phyloP scores from a whole-genome alignment of 495 filamentous ascomycete species.

The Aspergillus bridgeri region DNA sequence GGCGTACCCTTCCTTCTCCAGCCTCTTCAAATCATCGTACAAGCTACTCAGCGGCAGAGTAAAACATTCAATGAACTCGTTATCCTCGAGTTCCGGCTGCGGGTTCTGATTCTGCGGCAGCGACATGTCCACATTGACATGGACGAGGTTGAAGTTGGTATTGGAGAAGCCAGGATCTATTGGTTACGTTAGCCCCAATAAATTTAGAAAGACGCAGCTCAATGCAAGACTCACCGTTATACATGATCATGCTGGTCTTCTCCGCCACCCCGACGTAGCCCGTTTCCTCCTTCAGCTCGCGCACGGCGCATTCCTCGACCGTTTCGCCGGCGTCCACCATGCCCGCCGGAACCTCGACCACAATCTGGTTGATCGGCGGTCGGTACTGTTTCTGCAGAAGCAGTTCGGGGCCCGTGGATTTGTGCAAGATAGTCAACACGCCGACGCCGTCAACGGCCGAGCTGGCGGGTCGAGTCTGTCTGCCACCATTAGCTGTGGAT shows the following conservation, averaged over 20 bases:
- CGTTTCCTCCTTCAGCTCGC: slow-evolving; percentile 91
- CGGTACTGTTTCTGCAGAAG: slow-evolving; percentile 86
- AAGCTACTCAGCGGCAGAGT: slow-evolving; percentile 62
- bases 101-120: slow-evolving; percentile 66
- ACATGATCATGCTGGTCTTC: slow-evolving; percentile 73
- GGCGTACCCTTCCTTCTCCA: slow-evolving; percentile 73
- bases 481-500: neutral
- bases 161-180: slow-evolving; percentile 80
- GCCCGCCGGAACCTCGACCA: slow-evolving; percentile 83
- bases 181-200: neutral
- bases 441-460: slow-evolving; percentile 84
- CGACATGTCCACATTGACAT: slow-evolving; percentile 75
- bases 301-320: slow-evolving; percentile 70
- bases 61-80: slow-evolving; percentile 89
- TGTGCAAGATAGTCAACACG: slow-evolving; percentile 83
- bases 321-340: slow-evolving; percentile 80
- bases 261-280: slow-evolving; percentile 73
- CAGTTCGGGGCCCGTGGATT: slow-evolving; percentile 65
- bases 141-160: slow-evolving; percentile 79
- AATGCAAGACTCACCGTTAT: slow-evolving; percentile 57
- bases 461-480: slow-evolving; percentile 58
- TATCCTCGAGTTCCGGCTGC: slow-evolving; percentile 74
- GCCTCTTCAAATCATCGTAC: slow-evolving; percentile 61
- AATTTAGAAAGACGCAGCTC: neutral
- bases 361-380: slow-evolving; percentile 72